Evolutionary conservation across 306 rosid species (phyloP).

Genomic region (cucumber (Cucumis sativus)): Cucumber_9930_V3 NC_026659.2:20261501-20262000

Average conservation of each 20-base stretch:
- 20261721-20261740: neutral
- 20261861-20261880: slow-evolving; percentile 67
- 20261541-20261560: neutral
- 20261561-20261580: neutral
- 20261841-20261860: slow-evolving; percentile 80
- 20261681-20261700: neutral
- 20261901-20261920: slow-evolving; percentile 30
- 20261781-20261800: neutral
- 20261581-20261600: neutral
- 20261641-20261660: neutral
- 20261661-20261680: neutral
- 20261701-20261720: neutral
- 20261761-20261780: neutral
- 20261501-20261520: slow-evolving; percentile 75
- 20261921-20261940: slow-evolving; percentile 3
- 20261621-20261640: neutral
- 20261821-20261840: slow-evolving; percentile 94
- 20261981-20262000: neutral
- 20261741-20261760: neutral
- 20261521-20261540: slow-evolving; percentile 14
- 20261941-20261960: slow-evolving; percentile 2
- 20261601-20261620: neutral
- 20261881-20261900: slow-evolving; percentile 31
- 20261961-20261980: neutral
- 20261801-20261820: neutral